Conservation (phyloP, 495 filamentous ascomycete genomes). For the Astrothelium macrocarpum region DNA sequence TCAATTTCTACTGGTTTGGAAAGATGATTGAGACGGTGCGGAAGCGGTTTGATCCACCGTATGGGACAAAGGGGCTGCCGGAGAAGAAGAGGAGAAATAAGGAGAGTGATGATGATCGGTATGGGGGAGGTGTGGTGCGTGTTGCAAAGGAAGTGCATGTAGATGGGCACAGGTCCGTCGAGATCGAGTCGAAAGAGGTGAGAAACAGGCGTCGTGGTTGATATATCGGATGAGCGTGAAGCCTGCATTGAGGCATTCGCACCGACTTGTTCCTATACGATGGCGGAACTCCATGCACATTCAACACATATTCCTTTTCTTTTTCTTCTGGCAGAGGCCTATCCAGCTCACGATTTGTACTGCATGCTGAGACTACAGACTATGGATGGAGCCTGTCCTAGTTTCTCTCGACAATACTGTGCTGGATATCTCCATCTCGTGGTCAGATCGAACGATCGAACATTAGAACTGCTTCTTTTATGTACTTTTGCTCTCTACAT, state of each 20-base stretch:
- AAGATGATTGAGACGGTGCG: constrained; percentile 91
- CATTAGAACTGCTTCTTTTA: no score
- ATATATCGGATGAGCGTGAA: not conserved
- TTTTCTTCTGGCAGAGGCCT: no score
- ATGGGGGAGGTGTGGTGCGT: constrained; percentile 1
- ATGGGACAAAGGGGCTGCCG: constrained; percentile 26
- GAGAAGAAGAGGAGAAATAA: constrained; percentile 8
- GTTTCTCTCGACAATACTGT: no score
- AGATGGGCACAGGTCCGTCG: constrained; percentile 14
- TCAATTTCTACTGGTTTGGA: constrained; percentile 95
- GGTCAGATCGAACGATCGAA: no score
- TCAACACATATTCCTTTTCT: no score
- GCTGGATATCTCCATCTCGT: no score
- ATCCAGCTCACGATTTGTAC: no score
- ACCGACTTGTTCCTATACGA: not conserved
- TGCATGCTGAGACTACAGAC: no score
- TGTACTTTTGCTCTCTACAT: no score
- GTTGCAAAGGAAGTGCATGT: constrained; percentile 11
- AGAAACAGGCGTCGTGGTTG: constrained; percentile 10
- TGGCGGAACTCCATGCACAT: no score
- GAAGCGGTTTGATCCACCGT: constrained; percentile 72
- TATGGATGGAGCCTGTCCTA: no score
- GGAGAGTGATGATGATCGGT: constrained; percentile 19
- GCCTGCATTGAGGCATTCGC: not conserved
- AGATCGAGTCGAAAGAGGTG: constrained; percentile 20